Evolutionary conservation across 2,329 filamentous ascomycete species (phyloP), one percentile per base, ranked within the genome.

Genomic region (Colletotrichum graminicola): DNA sequence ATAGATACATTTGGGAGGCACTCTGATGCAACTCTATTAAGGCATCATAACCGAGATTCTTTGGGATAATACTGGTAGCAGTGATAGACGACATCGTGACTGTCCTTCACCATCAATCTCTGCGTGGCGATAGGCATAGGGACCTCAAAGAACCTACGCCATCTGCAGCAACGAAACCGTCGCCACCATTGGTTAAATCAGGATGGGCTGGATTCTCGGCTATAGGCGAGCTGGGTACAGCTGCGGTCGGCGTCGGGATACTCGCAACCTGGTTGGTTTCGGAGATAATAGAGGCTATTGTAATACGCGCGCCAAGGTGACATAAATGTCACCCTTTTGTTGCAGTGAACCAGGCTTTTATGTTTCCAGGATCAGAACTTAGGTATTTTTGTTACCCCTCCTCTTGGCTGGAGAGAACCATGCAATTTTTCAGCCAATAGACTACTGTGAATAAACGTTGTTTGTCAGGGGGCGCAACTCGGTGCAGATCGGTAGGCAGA

Each of bases 301-400:
- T 54, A 29, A 18, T n/a, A 5, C 3, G 18, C 3, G 18, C 5
- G 26, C 6, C 8, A 32, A 54, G 18, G 51, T 16, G 8, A 16
- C 16, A 12, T 34, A 5, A 12, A 8, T 11, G 29, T 5, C 4
- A n/a, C 2, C 16, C 16, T 26, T 32, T n/a, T 12, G 18, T 11
- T 54, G 26, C 16, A 29, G 18, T 29, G 18, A 29, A 2, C 29
- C 29, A 5, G 51, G 7, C 21, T 34, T 54, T 54, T 54, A 54
- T 54, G 29, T 21, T 10, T 23, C 45, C n/a, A 4, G 26, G 11
- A 11, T n/a, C 3, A 26, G 5, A 1, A 26, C 1, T 5, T n/a
- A 26, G n/a, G n/a, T n/a, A n/a, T n/a, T 54, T 3, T 60, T n/a
- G 16, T 34, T 60, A 60, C 56, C 56, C 56, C 56, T 60, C 56